phyloP scores from a whole-genome alignment of 2,329 filamentous ascomycete genomes.

The Trichoderma pleuroti region DNA sequence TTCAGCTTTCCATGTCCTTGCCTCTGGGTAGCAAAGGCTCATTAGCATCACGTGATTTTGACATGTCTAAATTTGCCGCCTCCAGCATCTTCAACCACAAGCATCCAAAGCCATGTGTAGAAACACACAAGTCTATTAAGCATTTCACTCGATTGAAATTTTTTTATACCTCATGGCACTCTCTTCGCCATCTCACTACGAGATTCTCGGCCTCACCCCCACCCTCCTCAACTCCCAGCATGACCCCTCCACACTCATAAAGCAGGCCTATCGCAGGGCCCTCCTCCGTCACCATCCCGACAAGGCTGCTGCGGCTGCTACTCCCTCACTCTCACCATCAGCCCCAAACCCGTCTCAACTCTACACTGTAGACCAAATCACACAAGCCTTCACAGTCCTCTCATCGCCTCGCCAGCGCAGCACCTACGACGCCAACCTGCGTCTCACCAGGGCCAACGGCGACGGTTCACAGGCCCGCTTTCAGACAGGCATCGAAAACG shows the following conservation, averaged over 20 bases:
- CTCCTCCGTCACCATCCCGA: conserved; percentile 65
- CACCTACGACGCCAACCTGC: conserved; percentile 53
- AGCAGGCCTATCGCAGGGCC: conserved; percentile 61
- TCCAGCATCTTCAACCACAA: neutral
- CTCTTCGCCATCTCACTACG: conserved; percentile 51
- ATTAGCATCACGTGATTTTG: neutral
- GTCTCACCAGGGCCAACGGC: conserved; percentile 30
- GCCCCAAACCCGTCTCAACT: conserved; percentile 4
- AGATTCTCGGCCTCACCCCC: conserved; percentile 55
- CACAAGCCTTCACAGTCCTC: conserved; percentile 55
- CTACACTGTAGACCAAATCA: conserved; percentile 62
- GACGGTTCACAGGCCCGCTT: conserved; percentile 34
- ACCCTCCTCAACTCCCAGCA: conserved; percentile 43
- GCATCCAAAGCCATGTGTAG: neutral
- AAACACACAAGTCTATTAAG: neutral
- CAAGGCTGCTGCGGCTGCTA: conserved; percentile 40
- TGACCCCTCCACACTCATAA: conserved; percentile 49
- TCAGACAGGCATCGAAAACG: conserved; percentile 58
- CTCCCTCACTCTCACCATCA: conserved; percentile 11
- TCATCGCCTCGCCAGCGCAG: conserved; percentile 47
- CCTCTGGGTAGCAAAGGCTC: neutral
- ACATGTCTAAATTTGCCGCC: neutral
- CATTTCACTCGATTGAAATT: neutral
- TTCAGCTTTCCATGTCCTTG: neutral
- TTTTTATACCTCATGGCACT: conserved; percentile 16